phyloP scores from a whole-genome alignment of 1,284 basidiomycete genomes.

The Boletus hoseneyae region DNA sequence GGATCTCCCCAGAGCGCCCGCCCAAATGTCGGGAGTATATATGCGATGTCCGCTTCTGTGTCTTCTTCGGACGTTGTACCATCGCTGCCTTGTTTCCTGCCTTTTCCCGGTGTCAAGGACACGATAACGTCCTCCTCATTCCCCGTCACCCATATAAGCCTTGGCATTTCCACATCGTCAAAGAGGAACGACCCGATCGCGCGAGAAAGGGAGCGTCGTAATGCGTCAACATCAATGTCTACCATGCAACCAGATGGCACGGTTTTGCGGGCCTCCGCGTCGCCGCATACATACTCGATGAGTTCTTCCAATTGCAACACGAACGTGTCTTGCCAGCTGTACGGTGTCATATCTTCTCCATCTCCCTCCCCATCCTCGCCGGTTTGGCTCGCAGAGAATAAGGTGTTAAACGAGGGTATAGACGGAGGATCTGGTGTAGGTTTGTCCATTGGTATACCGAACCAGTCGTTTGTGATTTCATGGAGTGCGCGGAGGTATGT shows the following conservation, averaged over 20 bases:
- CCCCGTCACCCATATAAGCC: constrained; percentile 58
- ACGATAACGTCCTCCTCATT: constrained; percentile 52
- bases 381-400: constrained; percentile 10
- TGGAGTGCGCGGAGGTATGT: constrained; percentile 59
- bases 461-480: constrained; percentile 68
- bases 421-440: constrained; percentile 25
- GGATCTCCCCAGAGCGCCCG: constrained; percentile 75
- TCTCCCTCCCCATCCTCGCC: constrained; percentile 19
- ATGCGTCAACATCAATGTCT: constrained; percentile 37
- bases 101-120: constrained; percentile 18
- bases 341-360: constrained; percentile 39
- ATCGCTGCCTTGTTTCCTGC: neutral
- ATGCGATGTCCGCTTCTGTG: constrained; percentile 35
- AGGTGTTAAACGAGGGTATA: constrained; percentile 8
- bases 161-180: constrained; percentile 69
- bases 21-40: constrained; percentile 48
- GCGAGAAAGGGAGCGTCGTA: constrained; percentile 53
- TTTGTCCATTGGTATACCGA: constrained; percentile 45
- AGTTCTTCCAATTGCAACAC: constrained; percentile 53
- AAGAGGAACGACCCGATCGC: constrained; percentile 73
- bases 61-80: constrained; percentile 8
- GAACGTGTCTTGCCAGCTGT: constrained; percentile 74
- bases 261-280: neutral
- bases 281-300: constrained; percentile 35
- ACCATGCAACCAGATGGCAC: constrained; percentile 20